These are phyloP conservation scores for Phytophthora kernoviae DNA, from an alignment of 352 stramenopile genomes.

Conservation along the genomic window DNA sequence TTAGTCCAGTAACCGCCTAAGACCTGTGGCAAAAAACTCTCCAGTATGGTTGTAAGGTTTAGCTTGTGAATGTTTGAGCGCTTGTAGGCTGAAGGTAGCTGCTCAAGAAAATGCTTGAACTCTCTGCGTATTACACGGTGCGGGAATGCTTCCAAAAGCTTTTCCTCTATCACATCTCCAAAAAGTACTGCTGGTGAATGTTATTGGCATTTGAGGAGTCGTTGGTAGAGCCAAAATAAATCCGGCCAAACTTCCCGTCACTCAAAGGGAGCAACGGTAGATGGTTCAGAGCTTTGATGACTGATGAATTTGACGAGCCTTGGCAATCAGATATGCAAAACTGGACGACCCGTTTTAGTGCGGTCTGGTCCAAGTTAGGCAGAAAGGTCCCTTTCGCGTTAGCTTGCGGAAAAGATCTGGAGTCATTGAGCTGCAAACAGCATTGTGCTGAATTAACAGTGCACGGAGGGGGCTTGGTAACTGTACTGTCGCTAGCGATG, in stretches of 20 bases:
- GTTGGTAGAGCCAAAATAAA: constrained; percentile 25
- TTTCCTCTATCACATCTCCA: constrained; percentile 48
- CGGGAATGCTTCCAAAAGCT: constrained; percentile 50
- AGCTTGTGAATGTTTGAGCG: constrained; percentile 52
- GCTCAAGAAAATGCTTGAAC: constrained; percentile 54
- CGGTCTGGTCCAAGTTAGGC: constrained; percentile 26
- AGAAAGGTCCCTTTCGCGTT: constrained; percentile 41
- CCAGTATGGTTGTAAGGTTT: constrained; percentile 33
- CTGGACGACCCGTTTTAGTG: constrained; percentile 43
- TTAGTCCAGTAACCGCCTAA: constrained; percentile 40
- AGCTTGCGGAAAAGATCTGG: constrained; percentile 60
- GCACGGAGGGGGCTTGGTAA: constrained; percentile 38
- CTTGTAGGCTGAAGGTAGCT: constrained; percentile 43
- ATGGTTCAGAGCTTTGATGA: constrained; percentile 33
- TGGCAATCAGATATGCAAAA: constrained; percentile 54
- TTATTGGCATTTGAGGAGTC: constrained; percentile 3
- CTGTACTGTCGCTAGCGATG: constrained; percentile 39
- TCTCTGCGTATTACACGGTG: constrained; percentile 42
- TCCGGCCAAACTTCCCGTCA: constrained; percentile 44
- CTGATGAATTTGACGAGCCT: constrained; percentile 1
- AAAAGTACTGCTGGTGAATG: constrained; percentile 40
- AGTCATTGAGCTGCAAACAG: constrained; percentile 60
- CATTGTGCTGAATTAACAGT: constrained; percentile 53
- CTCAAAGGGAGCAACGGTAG: constrained; percentile 53
- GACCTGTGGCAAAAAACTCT: constrained; percentile 49